phyloP scores from a whole-genome alignment of 2,329 filamentous ascomycete genomes.

The Exutisphaerella laricina region DNA sequence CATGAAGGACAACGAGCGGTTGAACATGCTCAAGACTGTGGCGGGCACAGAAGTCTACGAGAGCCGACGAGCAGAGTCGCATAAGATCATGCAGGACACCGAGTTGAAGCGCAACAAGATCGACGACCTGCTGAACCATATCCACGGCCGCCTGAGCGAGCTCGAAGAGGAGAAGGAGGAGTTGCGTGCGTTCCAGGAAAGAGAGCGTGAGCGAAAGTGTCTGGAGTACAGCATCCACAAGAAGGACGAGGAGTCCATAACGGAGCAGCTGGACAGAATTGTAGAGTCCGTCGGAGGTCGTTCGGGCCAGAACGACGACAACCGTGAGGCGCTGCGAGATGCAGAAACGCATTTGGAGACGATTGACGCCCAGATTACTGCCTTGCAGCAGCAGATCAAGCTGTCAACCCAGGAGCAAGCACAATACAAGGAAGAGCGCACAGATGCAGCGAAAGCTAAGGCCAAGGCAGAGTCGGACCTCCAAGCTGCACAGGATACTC shows the following conservation, averaged over 20 bases:
- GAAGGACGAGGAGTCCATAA: conserved; percentile 75
- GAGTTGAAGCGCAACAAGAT: conserved; percentile 93
- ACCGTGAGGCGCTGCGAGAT: conserved; percentile 56
- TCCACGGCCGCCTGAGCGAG: conserved; percentile 81
- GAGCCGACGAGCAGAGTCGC: conserved; percentile 77
- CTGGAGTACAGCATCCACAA: conserved; percentile 93
- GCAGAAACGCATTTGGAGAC: conserved; percentile 71
- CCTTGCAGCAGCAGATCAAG: conserved; percentile 75
- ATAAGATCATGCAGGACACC: conserved; percentile 96
- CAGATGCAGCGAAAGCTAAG: conserved; percentile 69
- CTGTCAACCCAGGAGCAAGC: conserved; percentile 77
- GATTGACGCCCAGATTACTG: conserved; percentile 72
- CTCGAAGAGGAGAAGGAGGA: conserved; percentile 98
- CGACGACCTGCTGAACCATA: conserved; percentile 84
- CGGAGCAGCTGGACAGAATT: conserved; percentile 71
- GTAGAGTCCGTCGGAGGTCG: conserved; percentile 77
- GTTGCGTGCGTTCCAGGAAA: conserved; percentile 86
- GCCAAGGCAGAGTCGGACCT: conserved; percentile 83
- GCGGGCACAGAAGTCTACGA: conserved; percentile 97
- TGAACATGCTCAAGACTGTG: conserved; percentile 93
- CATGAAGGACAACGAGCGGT: conserved; percentile 91
- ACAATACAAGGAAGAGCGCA: conserved; percentile 84
- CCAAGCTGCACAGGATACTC: conserved; percentile 76
- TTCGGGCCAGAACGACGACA: conserved; percentile 50
- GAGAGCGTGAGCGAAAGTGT: conserved; percentile 84